These are phyloP conservation scores for Fusarium decemcellulare DNA, from an alignment of 2,329 filamentous ascomycete species.

Conservation along the genomic window DNA sequence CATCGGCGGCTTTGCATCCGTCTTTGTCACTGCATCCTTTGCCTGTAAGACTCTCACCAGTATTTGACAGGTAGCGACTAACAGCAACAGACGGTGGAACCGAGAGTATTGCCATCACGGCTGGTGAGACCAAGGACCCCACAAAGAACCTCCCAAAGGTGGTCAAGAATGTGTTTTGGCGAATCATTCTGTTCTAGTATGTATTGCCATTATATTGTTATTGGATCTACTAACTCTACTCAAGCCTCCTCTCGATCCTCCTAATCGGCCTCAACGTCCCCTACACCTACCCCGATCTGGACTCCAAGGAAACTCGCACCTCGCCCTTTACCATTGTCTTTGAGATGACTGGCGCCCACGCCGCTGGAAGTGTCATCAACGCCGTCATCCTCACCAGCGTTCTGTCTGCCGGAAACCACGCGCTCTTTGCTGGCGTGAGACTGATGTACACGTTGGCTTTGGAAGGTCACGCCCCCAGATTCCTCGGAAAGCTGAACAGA, in stretches of 20 bases:
- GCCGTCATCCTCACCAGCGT: conserved; percentile 64
- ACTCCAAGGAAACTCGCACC: conserved; percentile 51
- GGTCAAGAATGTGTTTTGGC: conserved; percentile 76
- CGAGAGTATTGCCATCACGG: conserved; percentile 76
- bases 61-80: background rate
- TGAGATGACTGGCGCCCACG: conserved; percentile 66
- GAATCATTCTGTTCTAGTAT: conserved; percentile 68
- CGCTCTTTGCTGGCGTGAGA: conserved; percentile 53
- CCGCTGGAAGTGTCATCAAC: conserved; percentile 69
- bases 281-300: conserved; percentile 60
- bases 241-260: conserved; percentile 55
- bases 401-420: conserved; percentile 55
- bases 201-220: background rate
- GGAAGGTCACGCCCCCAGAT: conserved; percentile 66
- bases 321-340: conserved; percentile 71
- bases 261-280: conserved; percentile 71
- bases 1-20: conserved; percentile 75
- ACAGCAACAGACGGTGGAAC: conserved; percentile 61
- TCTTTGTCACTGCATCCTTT: conserved; percentile 68
- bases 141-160: conserved; percentile 72
- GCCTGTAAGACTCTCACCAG: conserved; percentile 60
- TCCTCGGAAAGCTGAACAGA: conserved; percentile 61
- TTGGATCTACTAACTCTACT: background rate
- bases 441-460: conserved; percentile 55
- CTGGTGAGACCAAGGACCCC: conserved; percentile 75